Base-by-base conservation (phyloP, 192 early-diverging fungal genomes). In the Coemansia sp. region DNA sequence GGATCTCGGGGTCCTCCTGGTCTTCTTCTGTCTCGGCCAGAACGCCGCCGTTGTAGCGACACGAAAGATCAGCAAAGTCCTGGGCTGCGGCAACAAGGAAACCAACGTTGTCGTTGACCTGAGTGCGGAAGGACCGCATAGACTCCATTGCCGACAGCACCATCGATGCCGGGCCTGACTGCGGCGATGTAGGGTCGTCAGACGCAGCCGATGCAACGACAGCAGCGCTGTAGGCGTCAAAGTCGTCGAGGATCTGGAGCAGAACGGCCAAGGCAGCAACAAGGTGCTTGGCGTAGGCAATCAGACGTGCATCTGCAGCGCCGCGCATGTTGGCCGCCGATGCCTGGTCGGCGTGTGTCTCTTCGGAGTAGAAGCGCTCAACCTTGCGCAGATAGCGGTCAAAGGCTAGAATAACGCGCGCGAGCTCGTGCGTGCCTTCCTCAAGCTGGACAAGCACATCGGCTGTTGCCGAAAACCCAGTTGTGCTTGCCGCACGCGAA, bases 201-300 rank as follows among this genome's bases (percentile, higher is more conserved):
- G 32, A 56, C 5, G 64, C 62, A 1, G 81, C 81, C 0, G 75
- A 64, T 0, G 67, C 50, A 10, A 77, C 71, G 6, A 77, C 75
- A 1, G 79, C 74, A 7, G 53, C 41, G 58, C 71, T 74, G 67
- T 72, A 83, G 14, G 76, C 57, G 41, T 83, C 81, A 63, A 83
- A 72, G 67, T 83, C 81, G 42, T 83, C 81, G 2, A 83, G 72
- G 25, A 83, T 73, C 59, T 78, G 81, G 59, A 83, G 70, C 68
- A 83, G 68, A 57, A 78, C 76, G 0, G 81, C 81, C 50, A 83
- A 67, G 37, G 75, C 68, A 1, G 81, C 72, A 0, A 83, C 76
- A 42, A 83, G 67, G 46, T 75, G 76, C 51, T 83, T 83, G 14
- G 76, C 75, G n/a, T 79, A 83, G 14, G 76, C 70, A 2, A 83